phyloP scores from a whole-genome alignment of 2,329 filamentous ascomycete species.

The Aspergillus quadrilineatus region DNA sequence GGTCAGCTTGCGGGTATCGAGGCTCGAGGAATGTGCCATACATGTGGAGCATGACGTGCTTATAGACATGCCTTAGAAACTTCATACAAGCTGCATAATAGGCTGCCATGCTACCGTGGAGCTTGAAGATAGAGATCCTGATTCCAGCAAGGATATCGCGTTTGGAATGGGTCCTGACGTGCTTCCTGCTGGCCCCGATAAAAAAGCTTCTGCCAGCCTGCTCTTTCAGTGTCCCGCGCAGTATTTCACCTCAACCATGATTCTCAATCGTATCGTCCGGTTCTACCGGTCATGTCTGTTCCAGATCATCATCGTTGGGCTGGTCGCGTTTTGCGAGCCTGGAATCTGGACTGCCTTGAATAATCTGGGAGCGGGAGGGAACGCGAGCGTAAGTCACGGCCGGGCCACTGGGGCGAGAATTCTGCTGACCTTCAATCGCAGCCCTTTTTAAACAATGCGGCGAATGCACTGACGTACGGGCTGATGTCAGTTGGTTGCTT shows the following conservation, averaged over 20 bases:
- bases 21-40: not conserved
- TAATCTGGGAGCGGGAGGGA: conserved; percentile 9
- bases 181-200: not conserved
- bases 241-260: not conserved
- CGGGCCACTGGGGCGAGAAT: not conserved
- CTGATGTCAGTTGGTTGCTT: conserved; percentile 12
- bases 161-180: conserved; percentile 1
- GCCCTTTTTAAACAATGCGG: conserved; percentile 9
- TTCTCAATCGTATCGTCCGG: not conserved
- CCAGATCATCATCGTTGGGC: conserved; percentile 10
- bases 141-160: not conserved
- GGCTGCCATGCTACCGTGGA: not conserved
- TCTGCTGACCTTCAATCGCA: not conserved
- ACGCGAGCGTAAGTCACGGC: not conserved
- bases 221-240: not conserved
- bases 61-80: not conserved
- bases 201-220: not conserved
- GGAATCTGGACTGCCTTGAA: conserved; percentile 10
- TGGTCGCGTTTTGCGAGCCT: conserved; percentile 11
- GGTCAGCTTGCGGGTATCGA: no score
- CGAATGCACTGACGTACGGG: conserved; percentile 9
- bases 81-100: not conserved
- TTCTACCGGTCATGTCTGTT: conserved; percentile 12
- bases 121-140: not conserved
- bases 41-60: conserved; percentile 10